A percentile compares a stretch with the other conserved stretches of the same genome.
phyloP scores from a whole-genome alignment of 208 protist genomes.

The Acanthamoeba triangularis region DNA sequence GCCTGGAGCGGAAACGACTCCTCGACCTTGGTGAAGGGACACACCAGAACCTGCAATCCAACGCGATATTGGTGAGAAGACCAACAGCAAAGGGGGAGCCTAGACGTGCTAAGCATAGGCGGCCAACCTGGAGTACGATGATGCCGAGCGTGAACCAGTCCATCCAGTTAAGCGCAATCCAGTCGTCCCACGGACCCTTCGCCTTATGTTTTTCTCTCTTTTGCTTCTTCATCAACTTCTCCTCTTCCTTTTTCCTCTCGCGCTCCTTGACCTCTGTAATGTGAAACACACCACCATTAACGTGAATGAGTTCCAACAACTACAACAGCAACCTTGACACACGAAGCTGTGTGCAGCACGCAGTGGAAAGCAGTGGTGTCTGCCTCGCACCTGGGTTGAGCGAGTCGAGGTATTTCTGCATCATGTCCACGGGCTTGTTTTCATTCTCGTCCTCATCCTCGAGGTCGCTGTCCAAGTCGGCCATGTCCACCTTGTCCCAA shows the following conservation, averaged over 20 bases:
- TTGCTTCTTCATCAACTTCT: slow-evolving; percentile 7
- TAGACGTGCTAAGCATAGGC: not conserved
- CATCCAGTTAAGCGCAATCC: slow-evolving; percentile 59
- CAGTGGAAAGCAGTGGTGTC: not conserved
- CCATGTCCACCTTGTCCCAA: not conserved
- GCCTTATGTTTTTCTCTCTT: slow-evolving; percentile 30
- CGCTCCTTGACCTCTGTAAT: slow-evolving; percentile 1
- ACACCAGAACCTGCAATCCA: slow-evolving; percentile 74
- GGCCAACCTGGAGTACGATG: slow-evolving; percentile 24
- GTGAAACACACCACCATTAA: not conserved
- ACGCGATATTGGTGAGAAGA: not conserved
- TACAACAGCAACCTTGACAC: too few relatives aligned
- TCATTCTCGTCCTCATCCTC: not conserved
- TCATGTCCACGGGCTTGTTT: slow-evolving; percentile 37
- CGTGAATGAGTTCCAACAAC: not conserved
- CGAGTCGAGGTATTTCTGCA: slow-evolving; percentile 30
- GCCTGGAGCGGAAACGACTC: slow-evolving; percentile 97
- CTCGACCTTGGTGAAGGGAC: slow-evolving; percentile 96
- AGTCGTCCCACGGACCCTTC: slow-evolving; percentile 9
- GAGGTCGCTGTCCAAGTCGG: not conserved
- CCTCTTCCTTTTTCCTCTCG: slow-evolving; percentile 13
- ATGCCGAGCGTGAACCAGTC: slow-evolving; percentile 57
- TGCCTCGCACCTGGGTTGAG: not conserved
- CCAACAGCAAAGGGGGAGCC: not conserved
- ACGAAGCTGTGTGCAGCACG: too few relatives aligned